phyloP scores from a whole-genome alignment of 2,329 filamentous ascomycete species.

The Talaromyces pinophilus region DNA sequence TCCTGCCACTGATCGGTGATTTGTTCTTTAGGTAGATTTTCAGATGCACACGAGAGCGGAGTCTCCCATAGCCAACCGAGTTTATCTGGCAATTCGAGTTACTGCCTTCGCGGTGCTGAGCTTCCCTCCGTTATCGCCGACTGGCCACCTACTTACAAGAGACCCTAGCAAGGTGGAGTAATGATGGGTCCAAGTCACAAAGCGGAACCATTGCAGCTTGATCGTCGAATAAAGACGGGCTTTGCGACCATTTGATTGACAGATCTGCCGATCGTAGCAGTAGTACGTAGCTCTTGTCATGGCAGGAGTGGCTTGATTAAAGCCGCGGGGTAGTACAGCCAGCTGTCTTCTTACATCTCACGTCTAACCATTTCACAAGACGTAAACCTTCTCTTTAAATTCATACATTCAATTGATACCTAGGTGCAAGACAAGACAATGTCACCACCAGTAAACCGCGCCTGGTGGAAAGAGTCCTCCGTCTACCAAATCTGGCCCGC shows the following conservation, averaged over 20 bases:
- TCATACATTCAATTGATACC: not conserved
- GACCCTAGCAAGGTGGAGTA: not conserved
- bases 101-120: too few species aligned
- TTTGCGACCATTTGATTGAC: not conserved
- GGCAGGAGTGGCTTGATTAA: not conserved
- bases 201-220: conserved; percentile 7
- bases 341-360: not conserved
- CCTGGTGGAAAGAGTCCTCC: conserved; percentile 61
- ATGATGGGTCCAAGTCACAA: not conserved
- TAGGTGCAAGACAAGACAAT: not conserved
- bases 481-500: conserved; percentile 64
- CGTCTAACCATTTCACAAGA: not conserved
- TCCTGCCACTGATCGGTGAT: too few species aligned
- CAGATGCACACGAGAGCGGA: too few species aligned
- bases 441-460: conserved; percentile 29
- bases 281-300: not conserved
- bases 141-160: not conserved
- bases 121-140: too few species aligned
- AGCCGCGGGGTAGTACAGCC: not conserved
- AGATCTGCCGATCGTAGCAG: not conserved
- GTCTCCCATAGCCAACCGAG: too few species aligned
- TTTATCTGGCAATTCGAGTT: too few species aligned
- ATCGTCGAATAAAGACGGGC: conserved; percentile 5
- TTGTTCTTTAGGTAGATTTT: too few species aligned
- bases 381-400: not conserved